Evolutionary conservation across 2,329 filamentous ascomycete genomes (phyloP).

Genomic region (Phaeophleospora eucalypticola): DNA sequence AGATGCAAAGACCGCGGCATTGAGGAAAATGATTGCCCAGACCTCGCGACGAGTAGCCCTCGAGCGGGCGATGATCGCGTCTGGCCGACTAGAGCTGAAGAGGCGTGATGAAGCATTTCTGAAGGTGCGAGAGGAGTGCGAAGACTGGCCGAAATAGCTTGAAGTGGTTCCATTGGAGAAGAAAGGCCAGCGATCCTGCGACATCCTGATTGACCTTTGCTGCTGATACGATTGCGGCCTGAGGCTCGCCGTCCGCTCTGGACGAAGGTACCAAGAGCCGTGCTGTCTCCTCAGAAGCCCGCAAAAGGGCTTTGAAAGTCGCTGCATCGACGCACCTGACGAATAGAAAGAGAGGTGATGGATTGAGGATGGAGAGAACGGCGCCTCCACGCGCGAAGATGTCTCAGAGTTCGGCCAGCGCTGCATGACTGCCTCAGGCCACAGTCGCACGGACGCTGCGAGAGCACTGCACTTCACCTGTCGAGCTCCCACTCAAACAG

Average conservation of each 20-base stretch:
- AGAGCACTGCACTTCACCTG: background rate
- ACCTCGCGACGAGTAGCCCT: constrained; percentile 20
- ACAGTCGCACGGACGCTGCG: too few species aligned
- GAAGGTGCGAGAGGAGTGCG: background rate
- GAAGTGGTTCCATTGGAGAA: background rate
- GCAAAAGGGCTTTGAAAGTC: too few species aligned
- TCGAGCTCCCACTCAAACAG: background rate
- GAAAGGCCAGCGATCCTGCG: background rate
- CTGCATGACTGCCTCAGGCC: background rate
- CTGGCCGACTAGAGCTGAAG: background rate
- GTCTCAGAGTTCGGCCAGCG: background rate
- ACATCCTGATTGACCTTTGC: background rate
- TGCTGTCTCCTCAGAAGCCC: too few species aligned
- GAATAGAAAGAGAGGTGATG: too few species aligned
- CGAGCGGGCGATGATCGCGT: background rate
- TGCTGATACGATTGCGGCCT: background rate
- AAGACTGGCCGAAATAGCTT: background rate
- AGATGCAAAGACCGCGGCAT: constrained; percentile 38
- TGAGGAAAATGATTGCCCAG: constrained; percentile 38
- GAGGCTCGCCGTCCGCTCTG: background rate
- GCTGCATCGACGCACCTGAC: too few species aligned
- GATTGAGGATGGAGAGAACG: too few species aligned
- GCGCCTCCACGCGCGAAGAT: background rate
- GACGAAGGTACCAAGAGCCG: too few species aligned
- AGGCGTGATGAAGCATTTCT: background rate